Base-by-base conservation (phyloP, 2,329 filamentous ascomycete species). In the Arthrobotrys entomopaga region DNA sequence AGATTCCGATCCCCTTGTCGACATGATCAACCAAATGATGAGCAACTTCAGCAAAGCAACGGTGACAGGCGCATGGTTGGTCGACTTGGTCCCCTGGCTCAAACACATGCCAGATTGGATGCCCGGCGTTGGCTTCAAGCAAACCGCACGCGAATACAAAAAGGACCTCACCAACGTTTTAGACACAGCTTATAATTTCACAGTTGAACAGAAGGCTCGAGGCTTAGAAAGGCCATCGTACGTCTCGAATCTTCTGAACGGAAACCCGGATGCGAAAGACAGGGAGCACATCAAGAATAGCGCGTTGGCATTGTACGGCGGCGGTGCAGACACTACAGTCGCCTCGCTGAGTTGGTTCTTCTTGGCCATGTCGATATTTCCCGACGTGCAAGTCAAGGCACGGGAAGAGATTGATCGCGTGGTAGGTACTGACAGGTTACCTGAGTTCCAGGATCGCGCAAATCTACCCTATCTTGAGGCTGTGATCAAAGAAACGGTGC, bases 401-500 rank as follows among this genome's bases (percentile, higher is more conserved):
- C 83, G 85, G 69, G 82, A 82, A 20, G 85, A 82, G 78, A 70
- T 88, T 2, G 85, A 87, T 75, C 78, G 80, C 0, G 82, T 87
- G 1, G 81, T 88, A 1, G 86, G 86, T 1, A 77, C 80, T 0
- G 69, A 81, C 8, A 82, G 86, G 1, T 81, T 83, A 8, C 86
- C 86, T 0, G 79, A 78, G n/a, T 84, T 83, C 78, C 82, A 84
- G 29, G 86, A 88, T 77, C 81, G 82, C 15, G 78, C 81, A 0
- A 79, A 81, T 2, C 78, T 88, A 10, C 86, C 86, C 0, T 88
- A 88, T 77, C 78, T 87, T 42, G 82, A 83, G 19, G 85, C 84
- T 1, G 81, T 86, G 10, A 82, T 87, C 19, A 87, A 87, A 71
- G 87, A 89, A 75, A 82, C 85, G 0, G 79, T 87, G 8, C 83